phyloP scores from a whole-genome alignment of 805 yeast species.

The Isabelozyma gotoi region DNA sequence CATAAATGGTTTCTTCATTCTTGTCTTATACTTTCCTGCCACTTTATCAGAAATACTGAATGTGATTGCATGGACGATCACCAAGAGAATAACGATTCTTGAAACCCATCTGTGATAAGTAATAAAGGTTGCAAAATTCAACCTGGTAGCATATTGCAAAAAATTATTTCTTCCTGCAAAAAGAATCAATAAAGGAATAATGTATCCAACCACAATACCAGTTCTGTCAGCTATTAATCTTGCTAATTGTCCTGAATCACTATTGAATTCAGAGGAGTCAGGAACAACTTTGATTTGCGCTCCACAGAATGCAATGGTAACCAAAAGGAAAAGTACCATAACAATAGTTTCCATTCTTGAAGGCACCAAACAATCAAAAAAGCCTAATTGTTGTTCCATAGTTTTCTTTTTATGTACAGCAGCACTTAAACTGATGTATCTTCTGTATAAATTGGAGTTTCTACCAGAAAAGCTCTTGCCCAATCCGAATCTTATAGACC shows the following conservation, averaged over 20 bases:
- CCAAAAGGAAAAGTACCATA: slow-evolving; percentile 31
- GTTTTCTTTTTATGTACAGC: slow-evolving; percentile 12
- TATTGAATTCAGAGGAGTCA: background rate
- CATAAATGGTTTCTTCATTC: slow-evolving; percentile 17
- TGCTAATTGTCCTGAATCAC: slow-evolving; percentile 6
- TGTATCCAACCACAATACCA: slow-evolving; percentile 49
- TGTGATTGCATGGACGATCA: slow-evolving; percentile 39
- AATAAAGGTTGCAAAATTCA: slow-evolving; percentile 49
- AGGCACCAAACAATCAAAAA: slow-evolving; percentile 33
- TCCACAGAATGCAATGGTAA: slow-evolving; percentile 12
- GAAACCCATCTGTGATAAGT: slow-evolving; percentile 59
- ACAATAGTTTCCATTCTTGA: slow-evolving; percentile 48
- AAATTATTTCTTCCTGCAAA: slow-evolving; percentile 77
- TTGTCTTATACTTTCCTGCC: slow-evolving; percentile 6
- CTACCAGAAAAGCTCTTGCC: slow-evolving; percentile 15
- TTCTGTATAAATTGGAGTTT: slow-evolving; percentile 7
- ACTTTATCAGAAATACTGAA: slow-evolving; percentile 4
- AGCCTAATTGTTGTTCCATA: slow-evolving; percentile 2
- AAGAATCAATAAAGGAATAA: slow-evolving; percentile 57
- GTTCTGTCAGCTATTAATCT: slow-evolving; percentile 46
- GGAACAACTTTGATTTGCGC: background rate
- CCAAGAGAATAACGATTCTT: slow-evolving; percentile 41
- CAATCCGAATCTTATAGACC: slow-evolving; percentile 2
- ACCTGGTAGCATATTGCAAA: slow-evolving; percentile 57
- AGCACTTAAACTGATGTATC: background rate